Conservation (phyloP, 768 basidiomycete species). For the Udeniomyces megalosporus region DNA sequence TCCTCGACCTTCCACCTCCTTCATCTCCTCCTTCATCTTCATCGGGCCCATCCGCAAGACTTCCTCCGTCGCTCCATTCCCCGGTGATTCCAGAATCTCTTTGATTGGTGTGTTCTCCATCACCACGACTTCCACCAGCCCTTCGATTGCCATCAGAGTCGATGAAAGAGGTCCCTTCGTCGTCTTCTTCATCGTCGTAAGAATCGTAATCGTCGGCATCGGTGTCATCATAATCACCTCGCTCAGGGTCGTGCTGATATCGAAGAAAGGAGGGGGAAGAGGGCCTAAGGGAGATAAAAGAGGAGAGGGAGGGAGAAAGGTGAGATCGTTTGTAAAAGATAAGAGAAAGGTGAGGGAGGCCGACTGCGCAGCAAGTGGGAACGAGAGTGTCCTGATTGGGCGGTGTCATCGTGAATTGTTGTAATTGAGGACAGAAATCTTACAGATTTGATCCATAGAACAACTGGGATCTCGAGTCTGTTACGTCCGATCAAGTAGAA, state of each 20-base stretch:
- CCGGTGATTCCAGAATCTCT: neutral
- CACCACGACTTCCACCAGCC: neutral
- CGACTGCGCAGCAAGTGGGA: neutral
- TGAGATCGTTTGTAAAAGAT: neutral
- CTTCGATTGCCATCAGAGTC: neutral
- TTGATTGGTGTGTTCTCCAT: neutral
- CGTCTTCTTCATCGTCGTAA: neutral
- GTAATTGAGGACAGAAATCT: neutral
- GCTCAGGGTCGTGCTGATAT: neutral
- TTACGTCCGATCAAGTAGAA: neutral
- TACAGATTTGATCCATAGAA: slow-evolving; percentile 7
- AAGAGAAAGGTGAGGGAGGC: neutral
- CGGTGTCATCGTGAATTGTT: neutral
- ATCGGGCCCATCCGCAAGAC: neutral
- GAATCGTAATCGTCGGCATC: neutral
- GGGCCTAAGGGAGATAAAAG: neutral
- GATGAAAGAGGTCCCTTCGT: neutral
- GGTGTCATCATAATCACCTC: neutral
- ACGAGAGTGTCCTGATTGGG: neutral
- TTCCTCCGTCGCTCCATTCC: neutral
- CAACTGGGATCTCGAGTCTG: neutral
- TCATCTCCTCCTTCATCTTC: neutral
- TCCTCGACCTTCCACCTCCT: neutral
- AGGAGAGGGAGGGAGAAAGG: neutral
- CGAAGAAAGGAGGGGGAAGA: slow-evolving; percentile 6